Percentiles rank a stretch among this genome's conserved stretches.
Evolutionary conservation across 2,329 filamentous ascomycete species (phyloP).

Genomic region (Aspergillus quadricinctus): DNA sequence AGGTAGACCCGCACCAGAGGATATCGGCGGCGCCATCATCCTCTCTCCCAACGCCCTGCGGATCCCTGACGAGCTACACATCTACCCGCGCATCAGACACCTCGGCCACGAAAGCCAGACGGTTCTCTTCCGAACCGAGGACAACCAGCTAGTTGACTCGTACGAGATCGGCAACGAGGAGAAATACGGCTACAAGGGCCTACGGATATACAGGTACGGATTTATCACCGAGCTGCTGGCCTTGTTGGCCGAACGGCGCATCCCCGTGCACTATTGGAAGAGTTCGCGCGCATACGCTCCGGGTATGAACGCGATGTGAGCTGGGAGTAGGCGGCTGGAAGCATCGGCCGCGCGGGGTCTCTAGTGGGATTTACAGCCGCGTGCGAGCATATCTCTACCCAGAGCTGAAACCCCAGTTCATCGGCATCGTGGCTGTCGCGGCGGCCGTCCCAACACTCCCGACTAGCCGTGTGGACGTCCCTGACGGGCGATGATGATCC

Average conservation of each 20-base stretch:
- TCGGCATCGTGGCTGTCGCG: conserved; percentile 44
- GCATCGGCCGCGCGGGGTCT: conserved; percentile 35
- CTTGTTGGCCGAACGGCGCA: conserved; percentile 30
- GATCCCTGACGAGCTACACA: conserved; percentile 48
- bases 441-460: conserved; percentile 38
- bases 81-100: conserved; percentile 45
- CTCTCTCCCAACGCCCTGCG: conserved; percentile 57
- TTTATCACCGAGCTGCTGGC: conserved; percentile 49
- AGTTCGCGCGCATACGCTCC: conserved; percentile 42
- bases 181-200: conserved; percentile 50
- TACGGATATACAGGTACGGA: conserved; percentile 52
- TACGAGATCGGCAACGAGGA: conserved; percentile 48
- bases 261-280: conserved; percentile 46
- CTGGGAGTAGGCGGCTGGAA: conserved; percentile 48
- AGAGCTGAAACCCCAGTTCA: conserved; percentile 47
- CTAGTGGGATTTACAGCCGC: conserved; percentile 56
- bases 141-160: conserved; percentile 30
- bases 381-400: conserved; percentile 52
- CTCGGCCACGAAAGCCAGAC: conserved; percentile 51
- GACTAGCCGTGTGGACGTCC: conserved; percentile 34
- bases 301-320: conserved; percentile 41
- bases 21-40: conserved; percentile 55
- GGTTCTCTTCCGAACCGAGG: conserved; percentile 42
- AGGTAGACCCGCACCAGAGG: conserved; percentile 40
- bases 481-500: too few relatives aligned